Conservation (phyloP, 805 yeast species). For the Metschnikowia koreensis region DNA sequence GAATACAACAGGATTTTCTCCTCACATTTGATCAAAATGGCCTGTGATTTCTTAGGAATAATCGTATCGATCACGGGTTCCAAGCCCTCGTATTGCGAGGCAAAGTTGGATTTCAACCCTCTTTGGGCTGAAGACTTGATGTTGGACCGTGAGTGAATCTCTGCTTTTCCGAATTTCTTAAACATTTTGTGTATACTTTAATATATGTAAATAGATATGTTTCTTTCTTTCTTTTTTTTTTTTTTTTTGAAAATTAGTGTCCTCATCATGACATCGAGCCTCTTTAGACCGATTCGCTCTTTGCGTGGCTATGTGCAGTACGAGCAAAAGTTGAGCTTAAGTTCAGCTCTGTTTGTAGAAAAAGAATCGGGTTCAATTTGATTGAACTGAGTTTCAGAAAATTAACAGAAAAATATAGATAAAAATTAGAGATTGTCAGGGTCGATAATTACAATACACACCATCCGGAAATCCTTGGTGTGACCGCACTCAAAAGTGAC, state of each 20-base stretch:
- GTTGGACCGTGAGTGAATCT: conserved; percentile 85
- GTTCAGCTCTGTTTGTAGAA: too few species aligned
- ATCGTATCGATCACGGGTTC: conserved; percentile 77
- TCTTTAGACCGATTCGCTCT: background rate
- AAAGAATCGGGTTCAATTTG: too few species aligned
- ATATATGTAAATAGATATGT: background rate
- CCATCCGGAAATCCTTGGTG: conserved; percentile 41
- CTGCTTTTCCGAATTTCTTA: conserved; percentile 74
- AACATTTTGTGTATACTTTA: conserved; percentile 35
- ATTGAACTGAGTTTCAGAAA: background rate
- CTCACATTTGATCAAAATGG: conserved; percentile 79
- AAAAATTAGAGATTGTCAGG: conserved; percentile 28
- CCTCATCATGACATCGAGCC: background rate
- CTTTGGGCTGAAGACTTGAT: conserved; percentile 94
- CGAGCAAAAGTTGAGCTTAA: background rate
- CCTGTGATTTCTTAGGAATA: conserved; percentile 85
- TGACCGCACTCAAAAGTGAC: conserved; percentile 47
- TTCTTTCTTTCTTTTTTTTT: background rate
- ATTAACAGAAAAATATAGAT: background rate
- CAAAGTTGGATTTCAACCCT: conserved; percentile 73
- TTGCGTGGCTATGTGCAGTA: background rate
- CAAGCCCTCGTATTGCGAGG: conserved; percentile 67
- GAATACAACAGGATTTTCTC: conserved; percentile 80
- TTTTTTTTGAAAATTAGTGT: background rate
- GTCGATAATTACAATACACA: conserved; percentile 46